Conservation (phyloP, 768 basidiomycete genomes). For the Dioszegia hungarica region DNA sequence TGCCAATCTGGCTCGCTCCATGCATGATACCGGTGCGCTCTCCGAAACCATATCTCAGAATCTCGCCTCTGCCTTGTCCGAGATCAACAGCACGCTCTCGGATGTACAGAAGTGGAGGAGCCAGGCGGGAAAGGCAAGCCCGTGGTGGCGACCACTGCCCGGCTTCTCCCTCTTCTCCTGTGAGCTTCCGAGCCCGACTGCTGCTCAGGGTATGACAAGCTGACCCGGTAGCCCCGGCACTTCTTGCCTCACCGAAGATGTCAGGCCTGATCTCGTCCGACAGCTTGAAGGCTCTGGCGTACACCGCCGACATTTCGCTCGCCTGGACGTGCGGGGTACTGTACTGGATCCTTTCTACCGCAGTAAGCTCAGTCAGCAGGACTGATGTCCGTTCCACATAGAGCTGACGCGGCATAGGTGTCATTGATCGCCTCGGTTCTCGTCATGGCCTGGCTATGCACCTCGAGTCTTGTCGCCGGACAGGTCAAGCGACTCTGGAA, state of each 20-base stretch:
- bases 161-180: constrained; percentile 8
- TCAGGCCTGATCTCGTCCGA: neutral
- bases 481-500: neutral
- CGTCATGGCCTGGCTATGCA: neutral
- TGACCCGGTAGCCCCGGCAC: neutral
- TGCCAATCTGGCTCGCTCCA: neutral
- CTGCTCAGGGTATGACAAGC: neutral
- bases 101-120: neutral
- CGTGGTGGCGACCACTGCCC: neutral
- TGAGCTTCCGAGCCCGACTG: too few relatives aligned
- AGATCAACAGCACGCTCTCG: constrained; percentile 5
- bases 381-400: too few relatives aligned
- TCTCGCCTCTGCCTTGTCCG: constrained; percentile 1
- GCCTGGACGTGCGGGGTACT: neutral
- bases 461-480: neutral
- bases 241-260: neutral
- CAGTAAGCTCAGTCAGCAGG: neutral
- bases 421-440: neutral
- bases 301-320: neutral
- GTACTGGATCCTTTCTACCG: neutral
- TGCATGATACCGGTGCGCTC: neutral
- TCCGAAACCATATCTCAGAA: neutral
- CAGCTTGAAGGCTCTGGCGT: neutral
- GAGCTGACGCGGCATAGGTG: neutral
- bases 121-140: neutral